Base-by-base conservation (phyloP, 805 yeast genomes). In the Nakazawaea ernobii region DNA sequence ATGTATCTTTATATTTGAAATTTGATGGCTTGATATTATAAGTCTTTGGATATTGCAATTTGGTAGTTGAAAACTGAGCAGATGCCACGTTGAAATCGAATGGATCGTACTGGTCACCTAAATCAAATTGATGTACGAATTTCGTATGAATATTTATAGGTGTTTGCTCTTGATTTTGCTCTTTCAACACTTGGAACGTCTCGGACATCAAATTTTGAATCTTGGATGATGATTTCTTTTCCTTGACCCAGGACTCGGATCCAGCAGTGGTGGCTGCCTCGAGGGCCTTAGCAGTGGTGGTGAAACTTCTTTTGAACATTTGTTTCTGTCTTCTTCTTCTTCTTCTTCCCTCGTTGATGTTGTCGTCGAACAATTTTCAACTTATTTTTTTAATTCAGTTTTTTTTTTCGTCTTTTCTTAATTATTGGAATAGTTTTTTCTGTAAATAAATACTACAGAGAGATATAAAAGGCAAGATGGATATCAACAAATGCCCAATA, bases 41-140 rank as follows among this genome's bases (percentile, higher is more conserved):
- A 4, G 38, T 28, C 32, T 39, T 53, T 55, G 54, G 28, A 32
- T 57, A 57, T 49, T 61, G 49, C 35, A 53, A 45, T 24, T 51
- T 45, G 52, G 70, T 73, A 52, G 62, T 69, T 41, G 78, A 82
- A 55, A 79, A 74, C 51, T 73, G 69, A 35, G 78, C 57, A 54
- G 75, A 78, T 40, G 82, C 78, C 57, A 79, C 63, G 29, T 86
- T 77, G 56, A 88, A 87, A 62, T 87, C 95, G 65, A 82, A 84
- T 44, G 96, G 94, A 55, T 86, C 92, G 60, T 89, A 89, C 0
- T 79, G 75, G 4, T 75, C 66, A 42, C 78, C 79, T 4, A 66
- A 66, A 13, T 62, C 67, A 59, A 84, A 80, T 48, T 64, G 72
- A 57, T 69, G 74, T 32, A 73, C 63, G 50, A 76, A 71, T 8